Evolutionary conservation across 2,329 filamentous ascomycete species (phyloP).

Genomic region (Pseudocercospora musae): DNA sequence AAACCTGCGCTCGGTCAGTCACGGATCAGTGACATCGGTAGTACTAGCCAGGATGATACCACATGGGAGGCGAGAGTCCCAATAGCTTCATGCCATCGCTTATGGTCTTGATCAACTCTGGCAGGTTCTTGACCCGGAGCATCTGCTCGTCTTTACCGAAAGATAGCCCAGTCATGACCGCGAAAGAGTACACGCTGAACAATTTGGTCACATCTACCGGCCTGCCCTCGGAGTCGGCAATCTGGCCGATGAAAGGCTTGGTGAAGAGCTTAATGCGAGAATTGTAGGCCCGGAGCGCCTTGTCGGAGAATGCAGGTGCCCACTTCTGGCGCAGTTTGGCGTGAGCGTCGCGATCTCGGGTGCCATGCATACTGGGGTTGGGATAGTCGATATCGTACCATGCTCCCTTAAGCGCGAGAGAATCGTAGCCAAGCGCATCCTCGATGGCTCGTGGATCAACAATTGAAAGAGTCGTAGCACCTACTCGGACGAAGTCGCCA

Average conservation of each 20-base stretch:
- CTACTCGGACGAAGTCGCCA: conserved; percentile 35
- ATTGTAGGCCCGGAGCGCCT: conserved; percentile 42
- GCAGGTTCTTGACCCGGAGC: conserved; percentile 29
- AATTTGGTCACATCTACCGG: conserved; percentile 40
- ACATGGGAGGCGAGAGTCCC: conserved; percentile 3
- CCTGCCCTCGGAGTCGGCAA: conserved; percentile 27
- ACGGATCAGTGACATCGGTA: neutral
- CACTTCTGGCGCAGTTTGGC: conserved; percentile 40
- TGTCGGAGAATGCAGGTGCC: conserved; percentile 41
- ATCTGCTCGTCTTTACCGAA: conserved; percentile 26
- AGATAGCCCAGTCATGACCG: conserved; percentile 42
- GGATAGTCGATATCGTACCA: conserved; percentile 42
- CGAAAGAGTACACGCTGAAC: conserved; percentile 43
- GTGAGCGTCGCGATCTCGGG: conserved; percentile 37
- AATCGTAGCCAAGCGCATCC: conserved; percentile 34
- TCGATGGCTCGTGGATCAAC: conserved; percentile 36
- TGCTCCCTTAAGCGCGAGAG: conserved; percentile 38
- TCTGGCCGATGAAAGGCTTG: conserved; percentile 32
- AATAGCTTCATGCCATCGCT: conserved; percentile 29
- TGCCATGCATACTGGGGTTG: conserved; percentile 37
- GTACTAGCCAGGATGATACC: neutral
- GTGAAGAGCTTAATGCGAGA: conserved; percentile 35
- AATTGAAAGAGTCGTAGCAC: conserved; percentile 38
- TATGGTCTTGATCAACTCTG: conserved; percentile 36
- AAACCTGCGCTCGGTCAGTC: neutral